Base-by-base conservation (phyloP, 768 basidiomycete genomes). In the Thelephora ganbajun region DNA sequence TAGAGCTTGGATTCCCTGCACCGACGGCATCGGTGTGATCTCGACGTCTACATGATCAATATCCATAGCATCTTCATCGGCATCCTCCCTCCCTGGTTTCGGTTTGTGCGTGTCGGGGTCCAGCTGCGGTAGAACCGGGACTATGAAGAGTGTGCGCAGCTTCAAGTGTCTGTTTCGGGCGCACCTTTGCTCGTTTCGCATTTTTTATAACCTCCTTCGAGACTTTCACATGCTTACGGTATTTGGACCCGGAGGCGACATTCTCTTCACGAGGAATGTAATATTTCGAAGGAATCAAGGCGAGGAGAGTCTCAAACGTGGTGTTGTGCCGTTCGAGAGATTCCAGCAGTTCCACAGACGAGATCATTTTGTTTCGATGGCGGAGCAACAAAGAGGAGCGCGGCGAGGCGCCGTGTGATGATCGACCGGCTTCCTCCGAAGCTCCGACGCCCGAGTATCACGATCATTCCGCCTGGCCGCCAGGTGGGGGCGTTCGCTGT, bases 141-240 rank as follows among this genome's bases (percentile, higher is more conserved):
- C n/a, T 2, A 33, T 14, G 14, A 7, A 33, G 22, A 26, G 20
- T 30, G 5, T 9, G 26, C 26, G 26, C 26, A 4, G 9, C 26
- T 4, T 4, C 9, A 4, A 9, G 9, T 30, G 26, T 30, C 26
- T 16, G 19, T 42, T 16, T 4, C 20, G 30, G n/a, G 26, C 48
- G 30, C 47, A 87, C 92, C 75, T 92, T 93, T 48, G 86, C 85
- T 37, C 79, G 74, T 61, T 83, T 88, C 0, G 89, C 89, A 56
- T 89, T 91, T 64, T 84, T 89, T 11, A 85, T 79, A 1, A 81
- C 85, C 62, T 93, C 89, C 60, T 94, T 91, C 83, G 76, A 19
- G 81, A 76, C 53, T 84, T 83, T 93, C 65, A 80, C 91, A 63
- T 91, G 81, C 61, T 89, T 89, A 54, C 85, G 83, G 59, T 80